These are phyloP conservation scores for Vicia sativa DNA, from an alignment of 306 rosid genomes.

Conservation along the genomic window DNA sequence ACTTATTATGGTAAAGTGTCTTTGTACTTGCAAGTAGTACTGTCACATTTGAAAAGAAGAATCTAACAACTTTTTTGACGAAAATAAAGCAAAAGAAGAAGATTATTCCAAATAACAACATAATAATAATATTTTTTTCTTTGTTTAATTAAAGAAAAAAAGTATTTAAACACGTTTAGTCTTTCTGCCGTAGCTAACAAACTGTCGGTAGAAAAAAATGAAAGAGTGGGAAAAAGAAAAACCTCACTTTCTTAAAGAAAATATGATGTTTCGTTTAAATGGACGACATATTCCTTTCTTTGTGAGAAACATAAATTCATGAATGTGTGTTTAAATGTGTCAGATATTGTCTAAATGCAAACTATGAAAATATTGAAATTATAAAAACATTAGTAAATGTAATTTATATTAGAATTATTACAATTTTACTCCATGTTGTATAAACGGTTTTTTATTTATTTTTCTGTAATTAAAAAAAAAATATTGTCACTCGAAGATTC, in stretches of 20 bases:
- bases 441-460: too few relatives aligned
- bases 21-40: slow-evolving; percentile 45
- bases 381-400: not conserved
- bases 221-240: not conserved
- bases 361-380: not conserved
- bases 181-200: slow-evolving; percentile 11
- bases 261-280: slow-evolving; percentile 32
- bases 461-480: too few relatives aligned
- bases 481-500: too few relatives aligned
- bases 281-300: slow-evolving; percentile 39
- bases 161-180: slow-evolving; percentile 6
- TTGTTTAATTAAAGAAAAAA: not conserved
- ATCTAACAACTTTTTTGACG: slow-evolving; percentile 40
- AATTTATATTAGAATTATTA: too few relatives aligned
- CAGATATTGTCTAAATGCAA: not conserved
- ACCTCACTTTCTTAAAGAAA: slow-evolving; percentile 30
- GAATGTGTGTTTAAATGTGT: not conserved
- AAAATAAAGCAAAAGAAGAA: slow-evolving; percentile 26
- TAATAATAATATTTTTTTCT: not conserved
- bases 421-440: too few relatives aligned
- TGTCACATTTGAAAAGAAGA: slow-evolving; percentile 39
- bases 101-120: slow-evolving; percentile 15
- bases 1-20: slow-evolving; percentile 35
- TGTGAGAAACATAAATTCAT: slow-evolving; percentile 42
- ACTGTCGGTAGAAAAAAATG: slow-evolving; percentile 42